These are phyloP conservation scores for Colletotrichum abscissum DNA, from an alignment of 2,329 filamentous ascomycete genomes.

Conservation along the genomic window DNA sequence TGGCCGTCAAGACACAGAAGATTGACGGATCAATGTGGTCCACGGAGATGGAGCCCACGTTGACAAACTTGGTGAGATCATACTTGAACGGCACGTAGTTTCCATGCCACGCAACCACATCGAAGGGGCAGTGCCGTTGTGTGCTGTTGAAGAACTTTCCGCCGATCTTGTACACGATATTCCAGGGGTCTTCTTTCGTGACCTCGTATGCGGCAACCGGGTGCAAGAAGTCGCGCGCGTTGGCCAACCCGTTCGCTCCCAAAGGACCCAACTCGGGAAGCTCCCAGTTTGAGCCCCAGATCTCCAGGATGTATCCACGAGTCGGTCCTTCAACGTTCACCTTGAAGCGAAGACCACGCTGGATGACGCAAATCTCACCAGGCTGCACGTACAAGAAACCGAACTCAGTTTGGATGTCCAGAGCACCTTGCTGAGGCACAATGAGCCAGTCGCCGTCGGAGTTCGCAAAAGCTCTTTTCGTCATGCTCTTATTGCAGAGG, in stretches of 20 bases:
- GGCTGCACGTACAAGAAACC: constrained; percentile 73
- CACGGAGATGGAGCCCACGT: constrained; percentile 66
- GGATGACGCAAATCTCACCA: constrained; percentile 75
- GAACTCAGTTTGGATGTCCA: constrained; percentile 77
- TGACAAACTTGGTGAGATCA: constrained; percentile 67
- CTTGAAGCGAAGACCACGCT: constrained; percentile 65
- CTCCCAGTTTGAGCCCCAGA: constrained; percentile 73
- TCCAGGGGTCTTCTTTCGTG: constrained; percentile 63
- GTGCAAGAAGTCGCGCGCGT: constrained; percentile 72
- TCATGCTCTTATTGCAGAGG: constrained; percentile 58
- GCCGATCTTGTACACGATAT: constrained; percentile 70
- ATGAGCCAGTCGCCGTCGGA: constrained; percentile 77
- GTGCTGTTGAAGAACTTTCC: constrained; percentile 69
- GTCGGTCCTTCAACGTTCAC: constrained; percentile 70
- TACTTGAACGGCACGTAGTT: constrained; percentile 72
- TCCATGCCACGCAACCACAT: constrained; percentile 80
- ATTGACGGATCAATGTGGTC: constrained; percentile 77
- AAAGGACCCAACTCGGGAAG: constrained; percentile 76
- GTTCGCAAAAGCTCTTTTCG: constrained; percentile 59
- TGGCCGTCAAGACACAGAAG: constrained; percentile 73
- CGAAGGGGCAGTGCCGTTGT: constrained; percentile 75
- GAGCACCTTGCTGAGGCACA: constrained; percentile 71
- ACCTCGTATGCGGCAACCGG: constrained; percentile 70
- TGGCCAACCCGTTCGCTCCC: constrained; percentile 74
- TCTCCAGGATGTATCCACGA: constrained; percentile 74